Percentiles rank a stretch among this genome's conserved stretches.
Evolutionary conservation across 495 filamentous ascomycete species (phyloP).

Genomic region (Xylaria intraflava): DNA sequence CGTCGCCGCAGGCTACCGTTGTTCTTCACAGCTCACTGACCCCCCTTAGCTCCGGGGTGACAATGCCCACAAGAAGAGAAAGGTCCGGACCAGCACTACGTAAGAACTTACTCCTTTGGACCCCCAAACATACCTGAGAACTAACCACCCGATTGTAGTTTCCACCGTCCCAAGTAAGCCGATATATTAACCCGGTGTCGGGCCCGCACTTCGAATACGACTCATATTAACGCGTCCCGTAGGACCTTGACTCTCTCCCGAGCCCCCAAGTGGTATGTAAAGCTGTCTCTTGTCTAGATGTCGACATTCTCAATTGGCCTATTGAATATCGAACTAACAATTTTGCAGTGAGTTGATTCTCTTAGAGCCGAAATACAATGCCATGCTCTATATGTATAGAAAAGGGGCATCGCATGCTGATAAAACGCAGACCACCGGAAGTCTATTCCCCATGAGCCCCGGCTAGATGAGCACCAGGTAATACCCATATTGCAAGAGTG

Average conservation of each 20-base stretch:
- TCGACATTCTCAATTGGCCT: too few species aligned
- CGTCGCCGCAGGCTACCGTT: not conserved
- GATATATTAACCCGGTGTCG: constrained; percentile 33
- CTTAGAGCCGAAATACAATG: not conserved
- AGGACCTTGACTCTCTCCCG: constrained; percentile 55
- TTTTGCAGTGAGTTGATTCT: not conserved
- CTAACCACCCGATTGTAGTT: constrained; percentile 30
- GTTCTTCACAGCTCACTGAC: not conserved
- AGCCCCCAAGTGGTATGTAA: constrained; percentile 66
- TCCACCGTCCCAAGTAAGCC: constrained; percentile 60
- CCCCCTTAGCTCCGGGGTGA: constrained; percentile 11
- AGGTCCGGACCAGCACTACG: constrained; percentile 84
- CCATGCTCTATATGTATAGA: not conserved
- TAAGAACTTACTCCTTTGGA: not conserved
- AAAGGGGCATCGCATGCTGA: not conserved
- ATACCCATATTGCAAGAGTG: constrained; percentile 45
- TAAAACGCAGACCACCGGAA: constrained; percentile 58
- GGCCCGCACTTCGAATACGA: not conserved
- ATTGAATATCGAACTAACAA: not conserved
- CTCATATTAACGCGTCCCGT: not conserved
- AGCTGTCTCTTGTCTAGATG: not conserved
- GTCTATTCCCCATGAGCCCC: constrained; percentile 80
- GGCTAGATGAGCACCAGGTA: constrained; percentile 90
- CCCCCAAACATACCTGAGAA: not conserved
- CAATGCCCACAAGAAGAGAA: constrained; percentile 80